Percentiles rank a stretch among this genome's conserved stretches.
Conservation (phyloP, 306 rosid genomes). For the Canavalia ensiformis region DNA sequence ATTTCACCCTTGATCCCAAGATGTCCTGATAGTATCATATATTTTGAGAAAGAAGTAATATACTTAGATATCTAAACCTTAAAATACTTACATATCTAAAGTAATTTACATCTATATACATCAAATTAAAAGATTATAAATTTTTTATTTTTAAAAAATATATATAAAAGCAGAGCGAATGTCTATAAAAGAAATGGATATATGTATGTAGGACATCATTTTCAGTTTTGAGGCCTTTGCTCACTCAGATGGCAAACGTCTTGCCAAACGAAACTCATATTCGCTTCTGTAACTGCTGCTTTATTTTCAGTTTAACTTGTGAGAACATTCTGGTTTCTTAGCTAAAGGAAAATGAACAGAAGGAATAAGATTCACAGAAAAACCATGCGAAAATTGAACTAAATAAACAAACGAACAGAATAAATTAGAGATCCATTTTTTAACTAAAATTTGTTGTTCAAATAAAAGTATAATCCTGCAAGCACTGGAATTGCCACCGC, state of each 20-base stretch:
- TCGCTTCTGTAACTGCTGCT: background rate
- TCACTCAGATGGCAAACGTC: background rate
- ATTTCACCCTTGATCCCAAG: too few relatives aligned
- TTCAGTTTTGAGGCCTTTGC: background rate
- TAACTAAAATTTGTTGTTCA: conserved; percentile 59
- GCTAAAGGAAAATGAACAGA: conserved; percentile 25
- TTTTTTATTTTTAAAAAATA: too few relatives aligned
- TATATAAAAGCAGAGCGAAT: too few relatives aligned
- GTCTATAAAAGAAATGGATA: too few relatives aligned
- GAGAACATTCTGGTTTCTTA: background rate
- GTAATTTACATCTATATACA: too few relatives aligned
- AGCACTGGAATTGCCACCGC: conserved; percentile 82
- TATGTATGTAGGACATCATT: too few relatives aligned
- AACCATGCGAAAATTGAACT: conserved; percentile 15
- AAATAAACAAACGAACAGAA: conserved; percentile 29
- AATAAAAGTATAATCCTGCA: conserved; percentile 79
- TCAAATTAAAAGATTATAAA: too few relatives aligned
- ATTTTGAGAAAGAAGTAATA: too few relatives aligned
- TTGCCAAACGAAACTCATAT: background rate
- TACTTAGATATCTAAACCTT: too few relatives aligned
- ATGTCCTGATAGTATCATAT: background rate
- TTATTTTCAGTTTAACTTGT: background rate
- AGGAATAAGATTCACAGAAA: background rate
- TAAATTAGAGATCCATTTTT: background rate
- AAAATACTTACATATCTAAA: too few relatives aligned